Evolutionary conservation across 176 grass and related monocot species (phyloP), one percentile per base, ranked within the genome.

Genomic region (Alopecurus myosuroides): DNA sequence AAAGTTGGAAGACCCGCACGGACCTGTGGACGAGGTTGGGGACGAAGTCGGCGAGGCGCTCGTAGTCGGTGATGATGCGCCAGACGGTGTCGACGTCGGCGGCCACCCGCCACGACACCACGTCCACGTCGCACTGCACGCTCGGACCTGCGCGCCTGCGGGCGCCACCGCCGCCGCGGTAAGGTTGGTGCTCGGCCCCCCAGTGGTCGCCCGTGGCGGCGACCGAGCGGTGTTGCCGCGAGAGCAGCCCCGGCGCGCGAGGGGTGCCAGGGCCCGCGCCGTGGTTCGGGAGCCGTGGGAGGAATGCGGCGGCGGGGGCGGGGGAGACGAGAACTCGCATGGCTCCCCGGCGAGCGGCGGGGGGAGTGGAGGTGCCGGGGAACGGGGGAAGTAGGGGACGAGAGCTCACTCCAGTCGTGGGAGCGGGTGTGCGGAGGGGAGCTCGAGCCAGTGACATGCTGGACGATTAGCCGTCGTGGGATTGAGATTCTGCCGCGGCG

Each of bases 21-120:
- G 15, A 98, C 95, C 92, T 94, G 65, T 93, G 92, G 4, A 98
- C 85, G 37, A 98, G 95, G 90, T 98, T 95, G n/a, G 95, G 92
- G 62, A 98, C 91, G 82, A 90, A 98, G 55, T 98, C 88, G 28
- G 92, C 95, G 28, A 98, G 92, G 68, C 91, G 89, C 84, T 95
- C 92, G 77, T 98, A 98, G 79, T 98, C 95, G 30, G 95, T 98
- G 85, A 98, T 92, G 82, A 95, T 91, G 69, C 85, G 82, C 95
- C 92, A 98, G n/a, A 98, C 58, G 17, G 95, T 87, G 48, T 93
- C 92, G 48, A 91, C 87, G 60, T 95, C 95, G 52, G 95, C 92
- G 80, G 87, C 85, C 71, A 91, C 90, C 22, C 92, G 95, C 95
- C 95, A 98, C 39, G 92, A 98, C 74, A 98, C 85, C 26, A 98